phyloP scores from a whole-genome alignment of 441 rosid genomes.

The Jatropha multifida region DNA sequence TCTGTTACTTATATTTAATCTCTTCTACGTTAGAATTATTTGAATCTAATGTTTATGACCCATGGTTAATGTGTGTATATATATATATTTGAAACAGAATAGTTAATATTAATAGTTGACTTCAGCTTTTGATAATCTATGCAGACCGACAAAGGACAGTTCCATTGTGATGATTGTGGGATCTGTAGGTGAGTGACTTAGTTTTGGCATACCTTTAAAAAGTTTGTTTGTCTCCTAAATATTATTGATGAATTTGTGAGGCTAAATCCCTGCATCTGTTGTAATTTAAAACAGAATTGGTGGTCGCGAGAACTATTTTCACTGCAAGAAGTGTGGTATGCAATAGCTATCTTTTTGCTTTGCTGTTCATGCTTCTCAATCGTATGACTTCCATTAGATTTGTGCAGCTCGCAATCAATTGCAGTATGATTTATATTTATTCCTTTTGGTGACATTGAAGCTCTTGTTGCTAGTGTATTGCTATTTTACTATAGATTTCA shows the following conservation, averaged over 20 bases:
- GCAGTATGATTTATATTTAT: background rate
- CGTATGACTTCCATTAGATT: background rate
- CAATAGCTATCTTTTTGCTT: constrained; percentile 2
- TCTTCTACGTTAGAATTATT: background rate
- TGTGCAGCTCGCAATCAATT: background rate
- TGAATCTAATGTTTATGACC: constrained; percentile 14
- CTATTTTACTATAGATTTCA: background rate
- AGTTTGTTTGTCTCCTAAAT: background rate
- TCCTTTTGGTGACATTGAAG: background rate
- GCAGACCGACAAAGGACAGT: constrained; percentile 66
- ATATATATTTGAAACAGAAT: no score
- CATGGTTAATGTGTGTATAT: background rate
- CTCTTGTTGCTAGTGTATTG: background rate
- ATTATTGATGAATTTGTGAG: background rate
- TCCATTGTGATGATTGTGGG: constrained; percentile 97
- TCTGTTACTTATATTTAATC: background rate
- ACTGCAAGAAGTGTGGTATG: constrained; percentile 95
- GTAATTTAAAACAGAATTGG: constrained; percentile 61
- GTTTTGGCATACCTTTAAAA: background rate
- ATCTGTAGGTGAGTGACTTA: constrained; percentile 69
- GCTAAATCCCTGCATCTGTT: background rate
- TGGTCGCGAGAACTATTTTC: constrained; percentile 76
- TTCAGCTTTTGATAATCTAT: constrained; percentile 6
- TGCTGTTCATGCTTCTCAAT: constrained; percentile 2
- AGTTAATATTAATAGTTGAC: constrained; percentile 1